Conservation (phyloP, 1,284 basidiomycete genomes). For the Rhodotorula sp. region DNA sequence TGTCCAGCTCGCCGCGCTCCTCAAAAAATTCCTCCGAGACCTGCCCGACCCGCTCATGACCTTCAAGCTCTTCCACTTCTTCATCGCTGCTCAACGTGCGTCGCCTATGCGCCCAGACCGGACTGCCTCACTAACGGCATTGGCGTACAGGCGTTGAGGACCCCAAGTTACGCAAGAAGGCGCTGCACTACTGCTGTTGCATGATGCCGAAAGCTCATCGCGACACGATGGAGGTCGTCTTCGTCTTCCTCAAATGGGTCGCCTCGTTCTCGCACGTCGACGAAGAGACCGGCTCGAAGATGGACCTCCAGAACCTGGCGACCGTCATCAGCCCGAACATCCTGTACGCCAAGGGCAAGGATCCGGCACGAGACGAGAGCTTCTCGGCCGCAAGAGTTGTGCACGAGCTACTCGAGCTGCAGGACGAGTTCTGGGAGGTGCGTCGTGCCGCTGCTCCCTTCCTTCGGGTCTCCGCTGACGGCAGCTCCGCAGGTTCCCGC, state of each 20-base stretch:
- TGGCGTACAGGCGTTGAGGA: slow-evolving; percentile 63
- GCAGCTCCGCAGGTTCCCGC: slow-evolving; percentile 55
- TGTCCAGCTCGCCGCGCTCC: slow-evolving; percentile 90
- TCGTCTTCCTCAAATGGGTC: slow-evolving; percentile 99
- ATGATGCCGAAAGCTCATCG: slow-evolving; percentile 89
- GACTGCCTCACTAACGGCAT: neutral
- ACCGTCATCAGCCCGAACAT: slow-evolving; percentile 98
- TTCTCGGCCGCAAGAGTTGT: slow-evolving; percentile 86
- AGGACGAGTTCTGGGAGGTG: slow-evolving; percentile 89
- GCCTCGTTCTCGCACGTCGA: slow-evolving; percentile 98
- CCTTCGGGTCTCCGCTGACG: neutral
- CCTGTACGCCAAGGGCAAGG: slow-evolving; percentile 76
- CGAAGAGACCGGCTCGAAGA: slow-evolving; percentile 96
- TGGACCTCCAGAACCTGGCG: slow-evolving; percentile 96
- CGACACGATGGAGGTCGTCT: slow-evolving; percentile 96
- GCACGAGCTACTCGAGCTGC: slow-evolving; percentile 80
- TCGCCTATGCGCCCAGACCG: too few relatives aligned
- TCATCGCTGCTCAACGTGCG: slow-evolving; percentile 84
- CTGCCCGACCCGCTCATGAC: slow-evolving; percentile 95
- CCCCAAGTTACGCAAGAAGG: slow-evolving; percentile 74
- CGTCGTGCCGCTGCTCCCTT: neutral
- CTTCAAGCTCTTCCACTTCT: slow-evolving; percentile 84
- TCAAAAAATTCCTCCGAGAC: slow-evolving; percentile 96
- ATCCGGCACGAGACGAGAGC: slow-evolving; percentile 88
- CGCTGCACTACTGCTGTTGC: slow-evolving; percentile 81